Conservation (phyloP, 768 basidiomycete species). For the Amyloporia xantha region DNA sequence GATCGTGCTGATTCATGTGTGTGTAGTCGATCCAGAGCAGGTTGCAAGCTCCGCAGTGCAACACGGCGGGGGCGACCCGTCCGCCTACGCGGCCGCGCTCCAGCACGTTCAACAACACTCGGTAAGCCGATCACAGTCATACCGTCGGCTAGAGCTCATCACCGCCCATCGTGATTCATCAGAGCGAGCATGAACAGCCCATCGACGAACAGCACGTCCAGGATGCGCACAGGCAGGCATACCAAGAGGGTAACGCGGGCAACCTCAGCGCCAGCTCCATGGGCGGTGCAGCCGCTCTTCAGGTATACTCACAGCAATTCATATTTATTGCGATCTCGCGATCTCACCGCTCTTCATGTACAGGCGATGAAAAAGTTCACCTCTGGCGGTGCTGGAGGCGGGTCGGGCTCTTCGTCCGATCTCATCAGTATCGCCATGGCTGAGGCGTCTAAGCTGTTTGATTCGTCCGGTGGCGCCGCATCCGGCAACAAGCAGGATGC, state of each 20-base stretch:
- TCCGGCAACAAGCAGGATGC: constrained; percentile 76
- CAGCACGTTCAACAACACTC: constrained; percentile 45
- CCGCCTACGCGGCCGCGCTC: constrained; percentile 51
- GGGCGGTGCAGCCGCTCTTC: constrained; percentile 73
- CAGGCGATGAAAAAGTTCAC: constrained; percentile 68
- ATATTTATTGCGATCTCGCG: background rate
- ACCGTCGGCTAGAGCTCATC: background rate
- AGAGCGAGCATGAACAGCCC: constrained; percentile 50
- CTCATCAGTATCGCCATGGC: constrained; percentile 85
- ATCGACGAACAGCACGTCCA: constrained; percentile 62
- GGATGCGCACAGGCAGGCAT: constrained; percentile 56
- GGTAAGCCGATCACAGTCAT: constrained; percentile 24
- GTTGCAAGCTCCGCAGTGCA: constrained; percentile 49
- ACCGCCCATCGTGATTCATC: background rate
- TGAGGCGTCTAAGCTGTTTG: constrained; percentile 71
- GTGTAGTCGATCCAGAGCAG: constrained; percentile 51
- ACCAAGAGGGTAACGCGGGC: constrained; percentile 43
- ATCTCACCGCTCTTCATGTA: background rate
- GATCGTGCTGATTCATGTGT: constrained; percentile 1
- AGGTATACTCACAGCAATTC: constrained; percentile 33
- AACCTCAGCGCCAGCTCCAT: constrained; percentile 54
- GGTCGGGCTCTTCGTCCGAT: constrained; percentile 47
- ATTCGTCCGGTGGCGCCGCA: constrained; percentile 55
- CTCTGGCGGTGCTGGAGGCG: constrained; percentile 34
- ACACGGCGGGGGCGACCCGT: constrained; percentile 50